These are phyloP conservation scores for Penicillium polonicum DNA, from an alignment of 2,329 filamentous ascomycete species.

Conservation along the genomic window DNA sequence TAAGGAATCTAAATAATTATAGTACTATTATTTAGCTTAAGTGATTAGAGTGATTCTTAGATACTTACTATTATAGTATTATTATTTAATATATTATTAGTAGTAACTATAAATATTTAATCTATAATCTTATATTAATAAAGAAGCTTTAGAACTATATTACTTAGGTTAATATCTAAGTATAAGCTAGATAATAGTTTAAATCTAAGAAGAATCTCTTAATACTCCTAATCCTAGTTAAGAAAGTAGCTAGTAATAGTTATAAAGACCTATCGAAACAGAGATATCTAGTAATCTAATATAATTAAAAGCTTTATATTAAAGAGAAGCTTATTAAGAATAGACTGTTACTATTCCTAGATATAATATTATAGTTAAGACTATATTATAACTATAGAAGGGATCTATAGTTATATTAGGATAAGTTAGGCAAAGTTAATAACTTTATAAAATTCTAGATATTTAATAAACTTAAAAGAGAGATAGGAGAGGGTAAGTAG, in stretches of 20 bases:
- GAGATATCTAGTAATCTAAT: background rate
- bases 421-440: no score
- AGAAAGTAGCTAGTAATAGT: background rate
- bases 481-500: no score
- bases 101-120: background rate
- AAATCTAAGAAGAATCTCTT: background rate
- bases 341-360: background rate
- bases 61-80: background rate
- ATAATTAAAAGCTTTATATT: background rate
- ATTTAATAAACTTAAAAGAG: no score
- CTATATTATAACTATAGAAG: no score
- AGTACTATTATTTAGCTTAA: background rate
- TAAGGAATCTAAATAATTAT: background rate
- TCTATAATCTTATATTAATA: background rate
- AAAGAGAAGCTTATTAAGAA: background rate
- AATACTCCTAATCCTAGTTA: background rate
- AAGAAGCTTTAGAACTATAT: background rate
- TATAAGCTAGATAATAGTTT: background rate
- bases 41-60: background rate
- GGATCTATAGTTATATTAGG: no score
- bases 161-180: background rate
- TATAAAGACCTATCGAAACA: background rate
- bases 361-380: no score
- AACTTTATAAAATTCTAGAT: no score
- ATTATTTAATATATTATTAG: background rate